Conservation (phyloP, 2,329 filamentous ascomycete species). For the Colletotrichum liriopes region DNA sequence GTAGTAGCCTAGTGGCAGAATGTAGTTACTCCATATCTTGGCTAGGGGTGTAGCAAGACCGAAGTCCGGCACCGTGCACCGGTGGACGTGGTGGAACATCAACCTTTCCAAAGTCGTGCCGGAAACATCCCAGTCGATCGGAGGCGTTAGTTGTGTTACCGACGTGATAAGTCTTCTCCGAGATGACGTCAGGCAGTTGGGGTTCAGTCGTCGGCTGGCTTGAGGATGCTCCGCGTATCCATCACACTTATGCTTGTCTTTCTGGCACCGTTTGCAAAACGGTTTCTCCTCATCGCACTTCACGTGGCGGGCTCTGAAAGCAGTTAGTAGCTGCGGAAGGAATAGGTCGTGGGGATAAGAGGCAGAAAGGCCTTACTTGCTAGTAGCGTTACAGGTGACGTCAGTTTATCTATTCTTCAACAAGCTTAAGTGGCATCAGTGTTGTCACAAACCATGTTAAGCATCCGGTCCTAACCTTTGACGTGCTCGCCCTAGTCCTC, state of each 20-base stretch:
- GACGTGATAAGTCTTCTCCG: background rate
- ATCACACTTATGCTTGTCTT: slow-evolving; percentile 39
- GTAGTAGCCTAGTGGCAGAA: slow-evolving; percentile 32
- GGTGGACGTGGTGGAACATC: slow-evolving; percentile 38
- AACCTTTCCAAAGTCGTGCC: slow-evolving; percentile 21
- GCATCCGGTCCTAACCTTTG: slow-evolving; percentile 42
- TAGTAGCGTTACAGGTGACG: slow-evolving; percentile 11
- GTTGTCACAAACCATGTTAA: slow-evolving; percentile 42
- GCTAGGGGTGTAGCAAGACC: slow-evolving; percentile 23
- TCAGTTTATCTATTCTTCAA: slow-evolving; percentile 22
- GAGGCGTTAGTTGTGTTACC: slow-evolving; percentile 23
- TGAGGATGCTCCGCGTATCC: slow-evolving; percentile 34
- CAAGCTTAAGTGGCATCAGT: slow-evolving; percentile 32
- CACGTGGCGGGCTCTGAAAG: slow-evolving; percentile 38
- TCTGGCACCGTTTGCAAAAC: slow-evolving; percentile 38
- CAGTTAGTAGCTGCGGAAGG: slow-evolving; percentile 7
- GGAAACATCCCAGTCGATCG: slow-evolving; percentile 25
- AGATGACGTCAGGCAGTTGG: background rate
- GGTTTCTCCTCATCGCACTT: slow-evolving; percentile 45
- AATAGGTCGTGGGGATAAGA: background rate
- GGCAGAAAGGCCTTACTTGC: slow-evolving; percentile 37
- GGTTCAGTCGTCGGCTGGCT: background rate
- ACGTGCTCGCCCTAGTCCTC: slow-evolving; percentile 30
- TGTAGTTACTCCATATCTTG: slow-evolving; percentile 38
- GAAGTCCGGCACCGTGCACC: slow-evolving; percentile 35